Evolutionary conservation across 2,329 filamentous ascomycete species (phyloP).

Genomic region (Neofusicoccum parvum): DNA sequence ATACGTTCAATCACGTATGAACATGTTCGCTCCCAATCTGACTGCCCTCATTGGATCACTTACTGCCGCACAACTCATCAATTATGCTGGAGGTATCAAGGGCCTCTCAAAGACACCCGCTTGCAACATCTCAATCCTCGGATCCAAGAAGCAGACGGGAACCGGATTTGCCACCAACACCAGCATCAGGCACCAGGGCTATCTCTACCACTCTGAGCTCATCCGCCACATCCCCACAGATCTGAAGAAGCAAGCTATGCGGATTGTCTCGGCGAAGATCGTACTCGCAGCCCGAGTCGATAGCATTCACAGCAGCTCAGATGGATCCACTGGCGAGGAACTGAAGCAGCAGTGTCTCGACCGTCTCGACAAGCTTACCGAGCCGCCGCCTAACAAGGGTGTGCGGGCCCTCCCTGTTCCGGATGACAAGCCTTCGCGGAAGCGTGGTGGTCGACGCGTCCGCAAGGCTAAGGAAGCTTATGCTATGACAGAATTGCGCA

Average conservation of each 20-base stretch:
- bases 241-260: conserved; percentile 89
- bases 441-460: conserved; percentile 86
- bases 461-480: conserved; percentile 95
- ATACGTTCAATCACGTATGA: conserved; percentile 97
- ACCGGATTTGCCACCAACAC: conserved; percentile 90
- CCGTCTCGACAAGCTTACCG: conserved; percentile 87
- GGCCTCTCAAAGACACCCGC: conserved; percentile 89
- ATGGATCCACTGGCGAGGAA: conserved; percentile 81
- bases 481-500: conserved; percentile 94
- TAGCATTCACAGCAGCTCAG: conserved; percentile 75
- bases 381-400: conserved; percentile 87
- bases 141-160: conserved; percentile 81
- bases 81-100: conserved; percentile 84
- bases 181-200: conserved; percentile 87
- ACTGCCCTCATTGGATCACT: conserved; percentile 88
- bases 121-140: conserved; percentile 88
- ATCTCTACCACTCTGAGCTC: conserved; percentile 87
- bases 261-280: conserved; percentile 90
- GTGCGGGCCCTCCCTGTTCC: conserved; percentile 84
- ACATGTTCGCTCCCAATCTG: conserved; percentile 90
- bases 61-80: conserved; percentile 94
- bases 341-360: conserved; percentile 81
- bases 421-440: conserved; percentile 91
- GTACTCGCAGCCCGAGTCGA: conserved; percentile 92
- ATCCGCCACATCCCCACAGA: conserved; percentile 83